Evolutionary conservation across 805 yeast species (phyloP), one percentile per base, ranked within the genome.

Genomic region (Ogataea dorogensis): DNA sequence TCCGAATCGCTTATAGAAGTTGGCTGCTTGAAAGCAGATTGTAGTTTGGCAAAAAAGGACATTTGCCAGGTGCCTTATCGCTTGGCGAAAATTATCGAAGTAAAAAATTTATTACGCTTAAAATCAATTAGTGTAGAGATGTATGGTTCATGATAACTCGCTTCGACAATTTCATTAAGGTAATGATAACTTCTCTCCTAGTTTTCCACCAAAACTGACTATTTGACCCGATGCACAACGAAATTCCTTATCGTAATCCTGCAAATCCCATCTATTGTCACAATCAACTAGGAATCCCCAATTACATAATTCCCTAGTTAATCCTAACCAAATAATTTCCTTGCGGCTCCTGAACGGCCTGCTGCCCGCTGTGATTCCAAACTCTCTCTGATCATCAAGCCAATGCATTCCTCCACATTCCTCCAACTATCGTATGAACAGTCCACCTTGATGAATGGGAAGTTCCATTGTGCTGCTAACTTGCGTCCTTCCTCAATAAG

Each of bases 381-480:
- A 19, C 77, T 62, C 46, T 81, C 88, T 40, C 84, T 57, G 1
- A 82, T 64, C 59, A 81, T 60, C 38, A 80, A 51, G 3, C 81
- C 70, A 31, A 82, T 41, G 1, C 76, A 66, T 36, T 72, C 77
- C 39, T 82, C 87, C 6, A 78, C 75, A 33, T 70, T 70, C 6
- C 61, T 59, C 44, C 72, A 70, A 25, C 60, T 58, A 23, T 68
- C 65, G 27, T 50, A 58, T 7, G 47, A 51, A 36, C 71, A 73
- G 46, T 82, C 86, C n/a, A 80, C 63, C 3, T 75, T 73, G 8
- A 81, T 66, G 56, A 80, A 84, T 0, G 85, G 79, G 46, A 81
- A 72, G 2, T 71, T 67, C 91, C 91, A 83, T 15, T 62, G 50
- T 14, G 63, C 54, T 0, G 87, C 86, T 33, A 81, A 52, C 18